phyloP scores from a whole-genome alignment of 352 stramenopile genomes.

The Phytophthora pseudosyringae region DNA sequence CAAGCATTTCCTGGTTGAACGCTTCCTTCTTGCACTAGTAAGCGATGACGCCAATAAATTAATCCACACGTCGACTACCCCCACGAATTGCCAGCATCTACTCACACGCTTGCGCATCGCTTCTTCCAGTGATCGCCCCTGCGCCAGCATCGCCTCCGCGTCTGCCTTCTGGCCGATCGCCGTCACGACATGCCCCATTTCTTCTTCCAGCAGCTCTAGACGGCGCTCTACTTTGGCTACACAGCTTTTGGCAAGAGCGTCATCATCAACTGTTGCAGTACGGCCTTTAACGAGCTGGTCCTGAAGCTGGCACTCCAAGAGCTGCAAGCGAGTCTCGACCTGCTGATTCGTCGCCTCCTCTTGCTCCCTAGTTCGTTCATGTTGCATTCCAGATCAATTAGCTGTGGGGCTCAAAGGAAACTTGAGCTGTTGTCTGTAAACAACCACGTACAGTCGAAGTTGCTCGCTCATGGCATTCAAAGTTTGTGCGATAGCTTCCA shows the following conservation, averaged over 20 bases:
- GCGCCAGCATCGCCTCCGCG: conserved; percentile 29
- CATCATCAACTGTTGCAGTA: conserved; percentile 18
- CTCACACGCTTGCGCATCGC: conserved; percentile 54
- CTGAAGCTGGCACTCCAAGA: conserved; percentile 22
- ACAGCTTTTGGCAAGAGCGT: conserved; percentile 1
- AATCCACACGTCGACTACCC: neutral
- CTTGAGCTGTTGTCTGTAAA: neutral
- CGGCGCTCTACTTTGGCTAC: conserved; percentile 41
- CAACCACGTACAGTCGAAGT: conserved; percentile 36
- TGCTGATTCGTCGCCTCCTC: conserved; percentile 20
- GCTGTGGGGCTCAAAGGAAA: neutral
- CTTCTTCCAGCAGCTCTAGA: conserved; percentile 60
- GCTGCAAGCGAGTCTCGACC: conserved; percentile 15
- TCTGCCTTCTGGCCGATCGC: conserved; percentile 62
- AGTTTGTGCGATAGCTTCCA: conserved; percentile 49
- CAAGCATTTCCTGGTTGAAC: conserved; percentile 56
- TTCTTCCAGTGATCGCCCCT: conserved; percentile 44
- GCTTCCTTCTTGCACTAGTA: conserved; percentile 56
- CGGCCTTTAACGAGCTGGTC: neutral
- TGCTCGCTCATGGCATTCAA: conserved; percentile 59
- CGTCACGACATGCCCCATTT: conserved; percentile 52
- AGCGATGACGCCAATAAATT: too few species aligned
- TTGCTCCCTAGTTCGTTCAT: conserved; percentile 22
- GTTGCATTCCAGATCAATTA: neutral
- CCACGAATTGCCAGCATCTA: neutral